Evolutionary conservation across 176 grass and related monocot species (phyloP).

Genomic region (Chloris gayana): DNA sequence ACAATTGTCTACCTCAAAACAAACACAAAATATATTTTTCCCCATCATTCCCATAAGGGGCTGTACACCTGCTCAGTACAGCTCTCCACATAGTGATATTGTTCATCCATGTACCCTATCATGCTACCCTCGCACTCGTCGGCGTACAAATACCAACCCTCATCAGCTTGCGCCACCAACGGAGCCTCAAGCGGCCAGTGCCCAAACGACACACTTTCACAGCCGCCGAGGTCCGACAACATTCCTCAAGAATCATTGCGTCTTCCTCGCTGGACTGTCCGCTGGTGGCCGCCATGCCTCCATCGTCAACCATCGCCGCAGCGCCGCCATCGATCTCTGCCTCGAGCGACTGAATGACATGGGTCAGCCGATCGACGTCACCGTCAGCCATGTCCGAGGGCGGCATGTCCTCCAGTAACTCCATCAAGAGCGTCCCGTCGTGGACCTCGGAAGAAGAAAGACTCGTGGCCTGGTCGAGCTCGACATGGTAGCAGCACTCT

Average conservation of each 20-base stretch:
- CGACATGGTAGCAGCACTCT: not conserved
- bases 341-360: conserved; percentile 60
- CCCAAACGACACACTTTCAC: conserved; percentile 5
- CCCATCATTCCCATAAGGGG: conserved; percentile 44
- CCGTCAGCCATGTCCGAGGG: not conserved
- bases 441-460: conserved; percentile 31
- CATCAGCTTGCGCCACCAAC: not conserved
- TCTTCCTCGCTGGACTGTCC: not conserved
- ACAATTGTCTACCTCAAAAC: not conserved
- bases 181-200: conserved; percentile 33
- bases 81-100: conserved; percentile 16
- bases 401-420: conserved; percentile 39
- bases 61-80: conserved; percentile 45
- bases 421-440: conserved; percentile 50
- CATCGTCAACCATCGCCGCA: not conserved
- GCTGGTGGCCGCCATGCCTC: not conserved
- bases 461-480: not conserved
- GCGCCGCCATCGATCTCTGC: conserved; percentile 37
- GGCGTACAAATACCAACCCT: conserved; percentile 38
- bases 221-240: conserved; percentile 35
- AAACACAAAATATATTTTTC: not conserved
- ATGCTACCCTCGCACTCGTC: not conserved
- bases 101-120: conserved; percentile 24
- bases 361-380: conserved; percentile 24
- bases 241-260: conserved; percentile 30